A percentile compares a stretch with the other conserved stretches of the same genome.
Evolutionary conservation across 129 eudicot species (phyloP).

Genomic region (Erigeron canadensis): DNA sequence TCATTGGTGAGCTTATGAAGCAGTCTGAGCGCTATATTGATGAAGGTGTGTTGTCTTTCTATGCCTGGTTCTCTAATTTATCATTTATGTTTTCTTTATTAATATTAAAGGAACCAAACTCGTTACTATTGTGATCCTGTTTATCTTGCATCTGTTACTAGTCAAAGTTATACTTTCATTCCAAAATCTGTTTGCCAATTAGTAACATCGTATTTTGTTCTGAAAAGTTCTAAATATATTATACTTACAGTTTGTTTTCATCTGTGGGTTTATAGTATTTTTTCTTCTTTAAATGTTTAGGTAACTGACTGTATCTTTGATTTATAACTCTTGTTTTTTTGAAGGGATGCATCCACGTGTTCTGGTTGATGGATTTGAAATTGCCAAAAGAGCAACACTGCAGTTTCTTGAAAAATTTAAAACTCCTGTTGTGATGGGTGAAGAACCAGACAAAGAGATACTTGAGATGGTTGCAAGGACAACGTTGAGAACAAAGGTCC

Average conservation of each 20-base stretch:
- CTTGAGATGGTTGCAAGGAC: constrained; percentile 91
- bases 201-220: too few relatives aligned
- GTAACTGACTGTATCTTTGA: neutral
- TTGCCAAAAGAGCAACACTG: constrained; percentile 81
- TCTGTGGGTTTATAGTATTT: neutral
- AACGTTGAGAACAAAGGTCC: constrained; percentile 84
- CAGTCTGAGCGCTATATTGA: constrained; percentile 91
- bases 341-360: constrained; percentile 94
- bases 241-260: neutral
- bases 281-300: neutral
- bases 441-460: constrained; percentile 82
- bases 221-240: too few relatives aligned
- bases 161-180: too few relatives aligned
- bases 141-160: neutral
- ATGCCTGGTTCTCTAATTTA: neutral
- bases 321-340: constrained; percentile 22
- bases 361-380: constrained; percentile 88
- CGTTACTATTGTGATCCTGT: neutral
- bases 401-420: constrained; percentile 73
- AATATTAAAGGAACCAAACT: neutral
- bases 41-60: constrained; percentile 55
- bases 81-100: neutral
- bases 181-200: too few relatives aligned
- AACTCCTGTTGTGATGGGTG: constrained; percentile 85
- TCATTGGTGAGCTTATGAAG: constrained; percentile 97